Evolutionary conservation across 345 rosid genomes (phyloP).

Genomic region (Dimocarpus longan): DNA sequence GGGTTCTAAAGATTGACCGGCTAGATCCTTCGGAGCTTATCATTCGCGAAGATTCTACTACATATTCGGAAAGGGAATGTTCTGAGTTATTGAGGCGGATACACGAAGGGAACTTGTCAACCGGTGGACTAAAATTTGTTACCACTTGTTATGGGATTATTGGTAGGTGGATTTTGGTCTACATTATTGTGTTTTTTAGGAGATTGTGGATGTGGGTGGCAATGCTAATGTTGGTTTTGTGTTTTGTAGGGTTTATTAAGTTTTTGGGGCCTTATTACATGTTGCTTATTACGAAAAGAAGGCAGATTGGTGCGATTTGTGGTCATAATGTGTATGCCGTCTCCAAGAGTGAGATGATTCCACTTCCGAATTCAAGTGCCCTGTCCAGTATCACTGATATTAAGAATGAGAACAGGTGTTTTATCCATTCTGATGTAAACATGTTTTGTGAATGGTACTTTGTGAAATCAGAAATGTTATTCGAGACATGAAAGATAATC

Average conservation of each 20-base stretch:
- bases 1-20: slow-evolving; percentile 81
- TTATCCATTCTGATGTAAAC: slow-evolving; percentile 26
- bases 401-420: slow-evolving; percentile 80
- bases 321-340: slow-evolving; percentile 87
- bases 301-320: slow-evolving; percentile 84
- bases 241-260: slow-evolving; percentile 73
- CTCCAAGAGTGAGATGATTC: slow-evolving; percentile 76
- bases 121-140: slow-evolving; percentile 89
- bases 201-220: not conserved
- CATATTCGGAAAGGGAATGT: slow-evolving; percentile 68
- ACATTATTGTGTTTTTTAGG: not conserved
- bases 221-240: slow-evolving; percentile 15
- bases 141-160: slow-evolving; percentile 90
- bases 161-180: slow-evolving; percentile 53
- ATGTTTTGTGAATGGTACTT: slow-evolving; percentile 1
- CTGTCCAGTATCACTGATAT: slow-evolving; percentile 46
- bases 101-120: slow-evolving; percentile 87
- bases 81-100: slow-evolving; percentile 79
- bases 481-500: slow-evolving; percentile 10
- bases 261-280: slow-evolving; percentile 98
- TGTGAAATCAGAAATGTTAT: slow-evolving; percentile 18
- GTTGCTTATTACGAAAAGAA: slow-evolving; percentile 86
- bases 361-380: slow-evolving; percentile 68
- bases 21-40: slow-evolving; percentile 72
- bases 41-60: slow-evolving; percentile 78